Percentiles rank a stretch among this genome's conserved stretches.
Conservation (phyloP, 1,284 basidiomycete genomes). For the Apiotrichum akiyoshidainum region DNA sequence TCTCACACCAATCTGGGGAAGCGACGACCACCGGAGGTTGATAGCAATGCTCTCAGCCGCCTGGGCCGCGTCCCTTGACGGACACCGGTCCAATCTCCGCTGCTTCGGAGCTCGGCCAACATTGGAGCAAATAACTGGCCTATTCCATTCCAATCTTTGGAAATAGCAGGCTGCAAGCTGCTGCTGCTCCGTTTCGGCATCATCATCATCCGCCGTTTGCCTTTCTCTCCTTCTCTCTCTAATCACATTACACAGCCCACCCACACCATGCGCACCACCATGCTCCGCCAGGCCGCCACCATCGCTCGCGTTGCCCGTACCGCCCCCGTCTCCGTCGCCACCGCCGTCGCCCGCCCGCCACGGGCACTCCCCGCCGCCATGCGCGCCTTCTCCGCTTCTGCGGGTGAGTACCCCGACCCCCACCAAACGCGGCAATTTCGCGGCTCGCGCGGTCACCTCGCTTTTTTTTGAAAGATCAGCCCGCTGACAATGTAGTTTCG, state of each 20-base stretch:
- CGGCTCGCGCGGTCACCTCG: too few species aligned
- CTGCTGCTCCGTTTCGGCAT: too few species aligned
- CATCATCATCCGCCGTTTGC: background rate
- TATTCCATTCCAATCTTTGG: background rate
- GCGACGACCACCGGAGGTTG: too few species aligned
- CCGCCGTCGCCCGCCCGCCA: background rate
- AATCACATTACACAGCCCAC: background rate
- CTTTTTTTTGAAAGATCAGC: too few species aligned
- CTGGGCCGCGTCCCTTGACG: too few species aligned
- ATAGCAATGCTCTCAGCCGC: too few species aligned
- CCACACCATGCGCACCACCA: constrained; percentile 1
- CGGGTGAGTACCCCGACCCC: background rate
- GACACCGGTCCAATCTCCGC: too few species aligned
- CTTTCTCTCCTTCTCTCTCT: too few species aligned
- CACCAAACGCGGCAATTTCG: background rate
- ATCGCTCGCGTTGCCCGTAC: background rate
- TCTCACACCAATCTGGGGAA: too few species aligned
- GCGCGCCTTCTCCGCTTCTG: constrained; percentile 3
- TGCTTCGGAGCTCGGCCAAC: too few species aligned
- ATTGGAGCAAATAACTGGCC: too few species aligned
- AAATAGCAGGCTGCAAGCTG: background rate
- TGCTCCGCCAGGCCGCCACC: constrained; percentile 1
- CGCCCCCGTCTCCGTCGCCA: background rate
- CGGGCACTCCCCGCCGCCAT: background rate
- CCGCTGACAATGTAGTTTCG: constrained; percentile 18